Evolutionary conservation across 495 filamentous ascomycete genomes (phyloP).

Genomic region (Opeltia flavorubescens): DNA sequence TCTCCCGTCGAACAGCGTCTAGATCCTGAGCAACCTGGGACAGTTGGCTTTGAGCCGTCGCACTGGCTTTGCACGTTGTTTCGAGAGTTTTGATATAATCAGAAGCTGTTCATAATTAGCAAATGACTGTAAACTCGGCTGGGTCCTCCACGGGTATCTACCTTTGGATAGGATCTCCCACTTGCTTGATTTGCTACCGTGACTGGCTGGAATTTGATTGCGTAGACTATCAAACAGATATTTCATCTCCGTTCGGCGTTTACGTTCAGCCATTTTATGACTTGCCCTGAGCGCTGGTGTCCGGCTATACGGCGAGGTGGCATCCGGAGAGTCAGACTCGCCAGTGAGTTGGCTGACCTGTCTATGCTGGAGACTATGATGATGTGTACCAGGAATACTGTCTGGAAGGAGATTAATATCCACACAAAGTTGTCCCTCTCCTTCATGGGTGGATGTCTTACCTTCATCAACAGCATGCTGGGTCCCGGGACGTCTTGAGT

Average conservation of each 20-base stretch:
- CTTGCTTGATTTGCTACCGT: conserved; percentile 91
- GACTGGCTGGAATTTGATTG: conserved; percentile 65
- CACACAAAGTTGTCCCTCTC: no score
- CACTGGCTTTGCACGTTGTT: conserved; percentile 26
- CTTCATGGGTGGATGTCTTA: conserved; percentile 14
- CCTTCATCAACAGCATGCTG: conserved; percentile 53
- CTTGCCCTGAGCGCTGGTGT: conserved; percentile 91
- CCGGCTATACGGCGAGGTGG: conserved; percentile 71
- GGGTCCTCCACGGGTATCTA: conserved; percentile 30
- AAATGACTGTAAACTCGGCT: background rate
- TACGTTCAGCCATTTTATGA: conserved; percentile 92
- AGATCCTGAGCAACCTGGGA: conserved; percentile 26
- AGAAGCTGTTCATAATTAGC: conserved; percentile 23
- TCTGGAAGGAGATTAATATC: no score
- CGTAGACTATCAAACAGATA: conserved; percentile 82
- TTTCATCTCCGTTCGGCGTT: conserved; percentile 96
- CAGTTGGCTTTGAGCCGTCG: conserved; percentile 22
- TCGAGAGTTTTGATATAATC: conserved; percentile 21
- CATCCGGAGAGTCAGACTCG: conserved; percentile 38
- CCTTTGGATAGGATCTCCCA: conserved; percentile 98
- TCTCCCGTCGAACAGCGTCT: conserved; percentile 33
- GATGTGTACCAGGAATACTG: conserved; percentile 35
- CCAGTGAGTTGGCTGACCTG: conserved; percentile 52
- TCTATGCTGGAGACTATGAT: conserved; percentile 64
- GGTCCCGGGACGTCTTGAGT: conserved; percentile 54